These are phyloP conservation scores for Vicia villosa DNA, from an alignment of 306 rosid species.

Conservation along the genomic window DNA sequence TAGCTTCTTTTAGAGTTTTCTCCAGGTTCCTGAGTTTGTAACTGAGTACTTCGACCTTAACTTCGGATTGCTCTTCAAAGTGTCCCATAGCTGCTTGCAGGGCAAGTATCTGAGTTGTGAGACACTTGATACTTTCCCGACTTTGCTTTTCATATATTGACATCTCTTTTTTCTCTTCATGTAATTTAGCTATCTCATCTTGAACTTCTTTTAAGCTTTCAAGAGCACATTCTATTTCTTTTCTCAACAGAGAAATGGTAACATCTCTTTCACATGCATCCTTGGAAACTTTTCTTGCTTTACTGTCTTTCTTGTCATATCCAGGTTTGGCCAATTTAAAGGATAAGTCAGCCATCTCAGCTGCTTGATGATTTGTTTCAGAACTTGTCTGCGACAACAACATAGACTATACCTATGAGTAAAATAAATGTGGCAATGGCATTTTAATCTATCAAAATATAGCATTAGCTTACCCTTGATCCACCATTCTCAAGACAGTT, in stretches of 20 bases:
- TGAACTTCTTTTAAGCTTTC: slow-evolving; percentile 77
- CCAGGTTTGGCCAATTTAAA: slow-evolving; percentile 35
- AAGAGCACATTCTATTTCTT: slow-evolving; percentile 82
- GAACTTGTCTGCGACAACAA: slow-evolving; percentile 67
- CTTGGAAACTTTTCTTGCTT: slow-evolving; percentile 41
- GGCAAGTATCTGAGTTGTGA: slow-evolving; percentile 53
- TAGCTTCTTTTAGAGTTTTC: slow-evolving; percentile 57
- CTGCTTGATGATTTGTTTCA: slow-evolving; percentile 40
- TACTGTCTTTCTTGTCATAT: slow-evolving; percentile 31
- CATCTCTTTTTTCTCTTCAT: slow-evolving; percentile 64
- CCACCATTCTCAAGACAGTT: slow-evolving; percentile 47
- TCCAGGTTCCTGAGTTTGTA: slow-evolving; percentile 52
- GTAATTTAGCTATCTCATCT: slow-evolving; percentile 77
- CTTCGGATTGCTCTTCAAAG: slow-evolving; percentile 62
- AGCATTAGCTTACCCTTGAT: slow-evolving; percentile 63
- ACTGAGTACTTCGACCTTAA: slow-evolving; percentile 59
- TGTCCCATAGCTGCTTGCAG: slow-evolving; percentile 56
- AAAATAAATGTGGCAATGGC: slow-evolving; percentile 39
- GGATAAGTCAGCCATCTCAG: slow-evolving; percentile 43
- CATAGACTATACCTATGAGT: slow-evolving; percentile 38
- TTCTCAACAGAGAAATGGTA: slow-evolving; percentile 72
- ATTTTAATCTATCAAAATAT: slow-evolving; percentile 45
- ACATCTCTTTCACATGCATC: slow-evolving; percentile 54
- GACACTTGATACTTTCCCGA: slow-evolving; percentile 53
- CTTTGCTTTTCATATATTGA: slow-evolving; percentile 54